Evolutionary conservation across 768 basidiomycete species (phyloP), one percentile per base, ranked within the genome.

Genomic region (Lactarius hatsudake): DNA sequence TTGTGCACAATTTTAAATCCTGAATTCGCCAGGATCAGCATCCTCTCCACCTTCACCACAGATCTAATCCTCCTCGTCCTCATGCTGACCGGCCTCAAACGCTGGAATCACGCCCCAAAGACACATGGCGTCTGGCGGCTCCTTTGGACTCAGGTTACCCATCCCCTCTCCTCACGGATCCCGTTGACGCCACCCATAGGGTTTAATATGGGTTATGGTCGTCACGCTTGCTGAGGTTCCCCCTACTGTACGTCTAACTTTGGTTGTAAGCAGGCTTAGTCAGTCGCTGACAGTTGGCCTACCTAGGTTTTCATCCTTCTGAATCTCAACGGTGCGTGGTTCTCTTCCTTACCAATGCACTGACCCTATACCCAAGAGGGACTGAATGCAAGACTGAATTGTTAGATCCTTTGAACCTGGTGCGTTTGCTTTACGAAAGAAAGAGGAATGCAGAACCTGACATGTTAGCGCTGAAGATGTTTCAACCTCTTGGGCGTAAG

Each of bases 261-360:
- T 28, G 5, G 20, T 26, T 20, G 45, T n/a, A 17, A 10, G 30
- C 26, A 13, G 15, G 10, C 28, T 15, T 30, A 15, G 13, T 36
- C 12, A 15, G 26, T 59, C 8, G 45, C 30, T 36, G 23, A 59
- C 6, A 55, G 23, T 18, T 8, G 5, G 7, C 30, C 23, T 20
- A 13, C 38, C 20, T 48, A 69, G 65, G 57, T 69, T 20, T 67
- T 69, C 30, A 45, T 67, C 30, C 8, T 67, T 8, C 43, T 69
- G 36, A 54, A 69, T 28, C 43, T 69, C 20, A 69, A 69, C 17
- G 68, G 68, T 69, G 34, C 10, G 68, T 45, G 36, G 5, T 51
- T 51, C 4, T 26, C 23, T 30, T 42, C 28, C n/a, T 40, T 58
- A 6, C 15, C 23, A 15, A 28, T 23, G 5, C 23, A 2, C 36